Conservation (phyloP, 306 rosid genomes). For the Castanea crenata region DNA sequence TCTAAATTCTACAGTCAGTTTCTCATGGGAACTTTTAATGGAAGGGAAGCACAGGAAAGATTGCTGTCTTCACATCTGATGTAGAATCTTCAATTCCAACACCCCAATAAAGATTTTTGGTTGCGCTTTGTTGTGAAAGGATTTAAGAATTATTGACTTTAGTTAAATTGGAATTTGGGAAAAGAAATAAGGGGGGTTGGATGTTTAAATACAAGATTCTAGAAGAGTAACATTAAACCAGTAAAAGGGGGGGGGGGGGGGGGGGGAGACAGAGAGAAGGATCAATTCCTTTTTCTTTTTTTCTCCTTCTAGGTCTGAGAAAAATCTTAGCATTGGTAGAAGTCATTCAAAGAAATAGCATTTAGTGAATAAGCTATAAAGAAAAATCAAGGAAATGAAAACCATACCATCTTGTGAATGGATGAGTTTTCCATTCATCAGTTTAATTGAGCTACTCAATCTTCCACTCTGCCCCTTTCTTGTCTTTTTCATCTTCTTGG, state of each 20-base stretch:
- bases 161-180: neutral
- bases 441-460: constrained; percentile 29
- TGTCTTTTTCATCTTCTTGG: constrained; percentile 33
- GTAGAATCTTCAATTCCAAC: neutral
- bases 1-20: neutral
- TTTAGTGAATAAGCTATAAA: constrained; percentile 4
- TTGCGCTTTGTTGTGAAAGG: neutral
- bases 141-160: neutral
- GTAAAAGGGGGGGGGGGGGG: neutral
- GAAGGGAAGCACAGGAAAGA: neutral
- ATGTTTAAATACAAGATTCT: neutral
- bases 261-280: neutral
- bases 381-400: constrained; percentile 9
- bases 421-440: constrained; percentile 30
- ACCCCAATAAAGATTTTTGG: neutral
- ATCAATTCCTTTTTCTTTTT: neutral
- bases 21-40: neutral
- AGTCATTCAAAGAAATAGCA: neutral
- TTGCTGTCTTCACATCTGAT: neutral
- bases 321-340: neutral
- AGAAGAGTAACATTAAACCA: neutral
- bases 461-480: constrained; percentile 35
- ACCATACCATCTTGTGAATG: constrained; percentile 34
- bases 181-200: neutral
- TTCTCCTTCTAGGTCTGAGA: neutral